Evolutionary conservation across 495 filamentous ascomycete species (phyloP).

Genomic region (Barbatosphaeria neglecta): DNA sequence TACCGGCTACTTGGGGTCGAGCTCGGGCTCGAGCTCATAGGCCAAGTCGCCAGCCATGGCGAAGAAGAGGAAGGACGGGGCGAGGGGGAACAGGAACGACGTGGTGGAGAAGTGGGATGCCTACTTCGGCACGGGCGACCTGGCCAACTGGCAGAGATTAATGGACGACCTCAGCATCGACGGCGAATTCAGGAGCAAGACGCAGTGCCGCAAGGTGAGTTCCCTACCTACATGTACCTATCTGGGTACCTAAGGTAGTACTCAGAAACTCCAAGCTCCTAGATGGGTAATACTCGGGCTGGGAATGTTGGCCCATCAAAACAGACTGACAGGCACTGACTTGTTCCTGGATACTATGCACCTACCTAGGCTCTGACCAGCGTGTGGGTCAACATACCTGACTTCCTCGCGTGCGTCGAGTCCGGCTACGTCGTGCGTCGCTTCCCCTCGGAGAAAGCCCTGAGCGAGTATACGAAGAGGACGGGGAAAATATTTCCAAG

Average conservation of each 20-base stretch:
- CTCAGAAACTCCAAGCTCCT: too few species aligned
- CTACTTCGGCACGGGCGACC: slow-evolving; percentile 19
- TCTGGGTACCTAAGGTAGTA: too few species aligned
- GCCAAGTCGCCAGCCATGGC: background rate
- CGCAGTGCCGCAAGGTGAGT: slow-evolving; percentile 22
- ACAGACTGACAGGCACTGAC: background rate
- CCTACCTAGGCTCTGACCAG: slow-evolving; percentile 10
- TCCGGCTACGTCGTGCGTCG: slow-evolving; percentile 1
- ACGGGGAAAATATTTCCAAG: slow-evolving; percentile 10
- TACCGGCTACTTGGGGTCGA: too few species aligned
- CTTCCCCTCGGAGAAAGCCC: slow-evolving; percentile 9
- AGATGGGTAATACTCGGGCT: too few species aligned
- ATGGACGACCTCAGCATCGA: slow-evolving; percentile 21
- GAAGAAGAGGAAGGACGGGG: background rate
- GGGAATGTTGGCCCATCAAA: too few species aligned
- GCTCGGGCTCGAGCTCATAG: background rate
- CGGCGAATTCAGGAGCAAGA: slow-evolving; percentile 16
- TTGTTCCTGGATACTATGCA: background rate
- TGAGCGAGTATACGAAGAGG: slow-evolving; percentile 13
- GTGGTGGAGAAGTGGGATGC: slow-evolving; percentile 10
- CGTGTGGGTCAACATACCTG: slow-evolving; percentile 25
- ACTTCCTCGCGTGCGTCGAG: slow-evolving; percentile 20
- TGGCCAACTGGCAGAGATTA: slow-evolving; percentile 24
- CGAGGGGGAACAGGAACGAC: too few species aligned
- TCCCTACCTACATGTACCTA: too few species aligned